phyloP scores from a whole-genome alignment of 768 basidiomycete genomes.

The Termitomyces heimii region DNA sequence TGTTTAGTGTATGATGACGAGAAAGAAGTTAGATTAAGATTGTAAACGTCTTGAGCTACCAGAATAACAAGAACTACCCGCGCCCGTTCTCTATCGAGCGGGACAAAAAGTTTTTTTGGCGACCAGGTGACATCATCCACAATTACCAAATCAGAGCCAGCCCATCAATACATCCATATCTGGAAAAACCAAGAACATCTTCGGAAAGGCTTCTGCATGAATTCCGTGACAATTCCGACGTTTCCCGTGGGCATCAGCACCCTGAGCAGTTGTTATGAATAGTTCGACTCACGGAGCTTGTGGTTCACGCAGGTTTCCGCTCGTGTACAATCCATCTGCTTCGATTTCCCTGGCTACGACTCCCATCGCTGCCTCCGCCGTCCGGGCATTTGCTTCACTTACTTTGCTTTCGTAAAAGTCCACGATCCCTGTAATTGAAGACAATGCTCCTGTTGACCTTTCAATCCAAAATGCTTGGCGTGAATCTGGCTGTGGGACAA shows the following conservation, averaged over 20 bases:
- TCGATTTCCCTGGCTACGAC: constrained; percentile 57
- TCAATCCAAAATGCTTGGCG: constrained; percentile 22
- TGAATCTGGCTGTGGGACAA: constrained; percentile 20
- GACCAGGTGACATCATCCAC: constrained; percentile 30
- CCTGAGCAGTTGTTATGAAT: not conserved
- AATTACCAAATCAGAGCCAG: constrained; percentile 45
- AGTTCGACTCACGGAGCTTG: constrained; percentile 42
- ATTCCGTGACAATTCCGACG: constrained; percentile 19
- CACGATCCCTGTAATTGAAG: constrained; percentile 33
- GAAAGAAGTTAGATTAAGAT: not conserved
- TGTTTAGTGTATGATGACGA: not conserved
- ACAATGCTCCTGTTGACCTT: constrained; percentile 31
- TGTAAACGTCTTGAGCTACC: constrained; percentile 3
- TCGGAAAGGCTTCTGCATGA: constrained; percentile 35
- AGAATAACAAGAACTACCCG: constrained; percentile 5
- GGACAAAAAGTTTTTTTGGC: constrained; percentile 41
- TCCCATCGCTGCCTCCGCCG: constrained; percentile 52
- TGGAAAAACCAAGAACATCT: constrained; percentile 47
- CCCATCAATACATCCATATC: constrained; percentile 50
- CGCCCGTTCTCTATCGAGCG: constrained; percentile 4
- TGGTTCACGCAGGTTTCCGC: constrained; percentile 18
- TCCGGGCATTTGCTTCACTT: constrained; percentile 31
- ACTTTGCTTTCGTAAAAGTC: constrained; percentile 56
- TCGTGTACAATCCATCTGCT: constrained; percentile 47
- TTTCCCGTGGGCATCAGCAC: constrained; percentile 2